Percentiles rank a stretch among this genome's conserved stretches.
Evolutionary conservation across 2,329 filamentous ascomycete genomes (phyloP).

Genomic region (Neonectria faginata): DNA sequence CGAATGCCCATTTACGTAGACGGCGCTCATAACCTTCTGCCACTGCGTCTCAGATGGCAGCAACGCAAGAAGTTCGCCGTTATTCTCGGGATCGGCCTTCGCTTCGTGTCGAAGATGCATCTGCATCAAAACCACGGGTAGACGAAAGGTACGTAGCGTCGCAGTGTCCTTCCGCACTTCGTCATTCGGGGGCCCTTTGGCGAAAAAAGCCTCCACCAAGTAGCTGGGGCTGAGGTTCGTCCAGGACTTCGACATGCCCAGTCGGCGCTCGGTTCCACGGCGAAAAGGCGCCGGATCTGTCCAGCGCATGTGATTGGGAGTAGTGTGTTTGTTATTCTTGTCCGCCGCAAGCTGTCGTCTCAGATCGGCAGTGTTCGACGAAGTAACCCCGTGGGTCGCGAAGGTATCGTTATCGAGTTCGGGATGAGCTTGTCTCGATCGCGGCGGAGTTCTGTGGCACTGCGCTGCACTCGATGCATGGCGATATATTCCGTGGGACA

Average conservation of each 20-base stretch:
- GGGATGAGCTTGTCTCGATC: not conserved
- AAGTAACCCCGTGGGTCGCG: not conserved
- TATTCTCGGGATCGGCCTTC: slow-evolving; percentile 25
- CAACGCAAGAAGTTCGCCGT: slow-evolving; percentile 37
- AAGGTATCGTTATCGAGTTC: slow-evolving; percentile 6
- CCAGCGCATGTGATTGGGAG: slow-evolving; percentile 10
- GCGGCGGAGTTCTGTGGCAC: not conserved
- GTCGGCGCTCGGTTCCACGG: slow-evolving; percentile 33
- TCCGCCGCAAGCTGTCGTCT: slow-evolving; percentile 27
- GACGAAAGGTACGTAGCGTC: slow-evolving; percentile 42
- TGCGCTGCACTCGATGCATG: slow-evolving; percentile 1
- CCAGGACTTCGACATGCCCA: slow-evolving; percentile 40
- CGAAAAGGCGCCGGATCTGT: slow-evolving; percentile 11
- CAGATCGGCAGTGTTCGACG: slow-evolving; percentile 4
- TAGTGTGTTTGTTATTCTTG: slow-evolving; percentile 19
- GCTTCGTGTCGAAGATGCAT: slow-evolving; percentile 45
- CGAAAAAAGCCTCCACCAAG: slow-evolving; percentile 42
- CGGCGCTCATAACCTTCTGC: slow-evolving; percentile 35
- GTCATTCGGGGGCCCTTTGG: slow-evolving; percentile 16
- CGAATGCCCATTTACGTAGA: slow-evolving; percentile 38
- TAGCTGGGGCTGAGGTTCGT: slow-evolving; percentile 40
- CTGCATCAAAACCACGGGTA: slow-evolving; percentile 50
- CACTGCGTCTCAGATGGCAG: slow-evolving; percentile 44
- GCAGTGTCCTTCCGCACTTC: slow-evolving; percentile 38
- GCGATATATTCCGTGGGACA: slow-evolving; percentile 1